phyloP scores from a whole-genome alignment of 768 basidiomycete genomes.

The Hemileccinum impolitum region DNA sequence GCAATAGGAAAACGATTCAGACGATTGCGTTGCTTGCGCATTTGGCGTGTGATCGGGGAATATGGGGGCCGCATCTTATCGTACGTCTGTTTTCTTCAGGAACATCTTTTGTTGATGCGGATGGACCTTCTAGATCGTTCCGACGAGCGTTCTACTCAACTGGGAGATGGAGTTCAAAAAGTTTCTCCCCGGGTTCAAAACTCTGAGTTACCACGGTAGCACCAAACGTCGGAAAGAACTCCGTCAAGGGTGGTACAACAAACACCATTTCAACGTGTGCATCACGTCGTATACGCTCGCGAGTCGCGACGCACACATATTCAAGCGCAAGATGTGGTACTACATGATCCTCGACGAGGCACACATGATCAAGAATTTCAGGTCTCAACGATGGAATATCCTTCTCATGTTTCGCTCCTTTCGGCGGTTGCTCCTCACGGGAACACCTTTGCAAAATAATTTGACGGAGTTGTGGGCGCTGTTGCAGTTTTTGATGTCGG shows the following conservation, averaged over 20 bases:
- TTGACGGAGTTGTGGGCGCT: conserved; percentile 94
- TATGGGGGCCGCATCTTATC: conserved; percentile 92
- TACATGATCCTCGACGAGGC: conserved; percentile 97
- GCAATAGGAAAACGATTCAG: conserved; percentile 86
- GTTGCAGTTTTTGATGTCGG: conserved; percentile 91
- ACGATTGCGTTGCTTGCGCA: conserved; percentile 93
- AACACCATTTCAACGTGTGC: conserved; percentile 88
- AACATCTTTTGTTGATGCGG: not conserved
- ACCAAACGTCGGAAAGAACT: conserved; percentile 88
- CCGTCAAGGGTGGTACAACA: conserved; percentile 87
- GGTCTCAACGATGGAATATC: conserved; percentile 90
- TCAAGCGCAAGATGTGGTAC: conserved; percentile 91
- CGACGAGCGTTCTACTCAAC: conserved; percentile 90
- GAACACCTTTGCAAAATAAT: conserved; percentile 96
- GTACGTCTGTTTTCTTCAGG: conserved; percentile 37
- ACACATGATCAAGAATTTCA: conserved; percentile 98
- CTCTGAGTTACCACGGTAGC: conserved; percentile 86
- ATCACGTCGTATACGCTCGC: conserved; percentile 93
- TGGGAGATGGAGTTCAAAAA: conserved; percentile 99
- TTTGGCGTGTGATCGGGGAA: conserved; percentile 84
- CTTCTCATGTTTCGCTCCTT: conserved; percentile 85
- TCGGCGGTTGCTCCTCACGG: conserved; percentile 85
- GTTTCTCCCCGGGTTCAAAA: conserved; percentile 85
- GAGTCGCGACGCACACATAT: conserved; percentile 86
- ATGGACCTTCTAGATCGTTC: conserved; percentile 56